Evolutionary conservation across 108 stramenopile genomes (phyloP).

Genomic region (Cyclostephanos invisitatus): DNA sequence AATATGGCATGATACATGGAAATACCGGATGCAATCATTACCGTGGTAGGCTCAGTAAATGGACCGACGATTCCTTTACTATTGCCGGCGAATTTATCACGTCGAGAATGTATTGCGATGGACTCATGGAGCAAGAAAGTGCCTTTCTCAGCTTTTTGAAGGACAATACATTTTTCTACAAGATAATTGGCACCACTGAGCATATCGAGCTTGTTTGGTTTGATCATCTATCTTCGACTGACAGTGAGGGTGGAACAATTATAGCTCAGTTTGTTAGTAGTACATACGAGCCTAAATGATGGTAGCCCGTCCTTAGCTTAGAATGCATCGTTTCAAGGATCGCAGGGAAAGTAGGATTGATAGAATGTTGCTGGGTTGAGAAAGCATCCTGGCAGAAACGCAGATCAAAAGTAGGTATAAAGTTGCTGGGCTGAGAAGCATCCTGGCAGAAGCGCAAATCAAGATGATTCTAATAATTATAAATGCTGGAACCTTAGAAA

Average conservation of each 20-base stretch:
- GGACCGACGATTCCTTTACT: neutral
- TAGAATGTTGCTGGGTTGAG: neutral
- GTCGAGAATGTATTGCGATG: slow-evolving; percentile 5
- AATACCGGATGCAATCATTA: slow-evolving; percentile 4
- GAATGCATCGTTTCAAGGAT: neutral
- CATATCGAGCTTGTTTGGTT: slow-evolving; percentile 3
- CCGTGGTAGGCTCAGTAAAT: neutral
- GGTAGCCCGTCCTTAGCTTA: neutral
- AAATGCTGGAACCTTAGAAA: too few species aligned
- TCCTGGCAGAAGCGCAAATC: too few species aligned
- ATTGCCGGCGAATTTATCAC: neutral
- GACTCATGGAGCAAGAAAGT: slow-evolving; percentile 13
- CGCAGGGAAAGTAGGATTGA: neutral
- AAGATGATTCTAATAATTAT: too few species aligned
- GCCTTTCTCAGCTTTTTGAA: neutral
- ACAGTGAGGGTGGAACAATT: neutral
- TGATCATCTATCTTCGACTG: neutral
- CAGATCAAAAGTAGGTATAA: neutral
- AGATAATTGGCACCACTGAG: neutral
- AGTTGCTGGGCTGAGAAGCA: neutral
- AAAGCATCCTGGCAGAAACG: too few species aligned
- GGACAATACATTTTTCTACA: neutral
- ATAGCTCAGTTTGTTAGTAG: neutral
- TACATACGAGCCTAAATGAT: neutral
- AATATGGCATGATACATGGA: neutral